Evolutionary conservation across 225 moss, liverwort and hornwort genomes (phyloP), one percentile per base, ranked within the genome.

Genomic region (Polytrichum commune): DNA sequence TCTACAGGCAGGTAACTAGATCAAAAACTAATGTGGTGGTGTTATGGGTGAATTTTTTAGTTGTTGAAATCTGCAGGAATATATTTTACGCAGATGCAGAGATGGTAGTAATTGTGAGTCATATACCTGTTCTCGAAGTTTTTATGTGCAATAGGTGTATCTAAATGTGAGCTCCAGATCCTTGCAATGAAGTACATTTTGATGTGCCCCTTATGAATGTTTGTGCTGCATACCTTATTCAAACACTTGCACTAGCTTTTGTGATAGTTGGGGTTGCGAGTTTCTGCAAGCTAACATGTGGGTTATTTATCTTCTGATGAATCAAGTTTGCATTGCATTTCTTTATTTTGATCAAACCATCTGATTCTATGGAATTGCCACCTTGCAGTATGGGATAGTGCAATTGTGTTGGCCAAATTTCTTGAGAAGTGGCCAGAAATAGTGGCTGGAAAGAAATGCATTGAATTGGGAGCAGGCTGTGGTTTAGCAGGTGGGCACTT

Each of bases 311-410:
- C 46, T 46, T 13, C 46, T 16, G 46, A 46, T 46, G 46, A 10
- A 10, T 46, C 46, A 13, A 13, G 13, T 13, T 46, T 46, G 46
- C 46, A 46, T 46, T 13, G 4, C 46, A 46, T 46, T 13, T 46
- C 46, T 46, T 46, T 3, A 46, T 46, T 46, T 46, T 46, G 46
- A 46, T 16, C 46, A 13, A 13, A 46, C 46, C 1, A 3, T 46
- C 3, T 7, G 13, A 13, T 13, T 13, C 46, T 3, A 16, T 46
- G 16, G 16, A 46, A 46, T 13, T 13, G 3, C 56, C 22, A 46
- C 46, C 16, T 18, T 77, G 76, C 81, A 93, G 93, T 93, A n/a
- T 93, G 93, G 93, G 93, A 93, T 77, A 93, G 93, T 69, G 85
- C 89, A 65, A 93, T 93, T 63, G 93, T 93, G n/a, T 78, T 93